Base-by-base conservation (phyloP, 371 early-diverging fungal species). In the Rhizopus delemar region DNA sequence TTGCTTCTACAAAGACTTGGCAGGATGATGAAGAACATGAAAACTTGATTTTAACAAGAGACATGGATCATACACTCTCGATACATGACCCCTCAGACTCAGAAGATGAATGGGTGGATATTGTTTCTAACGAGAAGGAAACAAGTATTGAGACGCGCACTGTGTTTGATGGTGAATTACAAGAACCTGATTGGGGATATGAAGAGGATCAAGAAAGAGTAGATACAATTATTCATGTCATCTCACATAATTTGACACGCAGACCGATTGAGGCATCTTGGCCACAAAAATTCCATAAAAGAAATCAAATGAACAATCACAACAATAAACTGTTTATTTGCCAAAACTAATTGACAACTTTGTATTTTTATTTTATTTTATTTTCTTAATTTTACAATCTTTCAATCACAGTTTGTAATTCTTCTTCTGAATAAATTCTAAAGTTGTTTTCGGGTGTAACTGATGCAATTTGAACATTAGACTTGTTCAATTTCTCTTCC, bases 401-500 rank as follows among this genome's bases (percentile, higher is more conserved):
- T 36, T 85, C 87, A 52, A 88, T 86, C 48, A 88, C 83, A 38
- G 62, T 53, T 68, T 87, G 85, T 62, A 92, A 81, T 69, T 92
- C 84, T 8, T 84, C 86, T 65, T 91, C 88, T 28, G 81, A 62
- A 71, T 91, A 87, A 57, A 95, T 82, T 59, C 75, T 84, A 77
- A 89, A 97, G 13, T 91, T 90, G 1, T 74, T 66, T 36, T 88
- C 85, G 56, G 82, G 70, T 41, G 95, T 94, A n/a, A 98, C 94
- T 32, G 93, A 85, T 12, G 96, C 96, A 36, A 99, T 78, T 79
- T 99, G 96, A 16, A 99, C 94, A 72, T 99, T 99, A 7, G 90
- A 83, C 56, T 90, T 85, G 73, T 82, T 96, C 46, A 99, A 86
- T 82, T 98, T 98, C 73, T 99, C 99, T 78, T 99, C 99, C 99